Evolutionary conservation across 75 land plant species (phyloP).

Genomic region (Cryptomeria japonica): DNA sequence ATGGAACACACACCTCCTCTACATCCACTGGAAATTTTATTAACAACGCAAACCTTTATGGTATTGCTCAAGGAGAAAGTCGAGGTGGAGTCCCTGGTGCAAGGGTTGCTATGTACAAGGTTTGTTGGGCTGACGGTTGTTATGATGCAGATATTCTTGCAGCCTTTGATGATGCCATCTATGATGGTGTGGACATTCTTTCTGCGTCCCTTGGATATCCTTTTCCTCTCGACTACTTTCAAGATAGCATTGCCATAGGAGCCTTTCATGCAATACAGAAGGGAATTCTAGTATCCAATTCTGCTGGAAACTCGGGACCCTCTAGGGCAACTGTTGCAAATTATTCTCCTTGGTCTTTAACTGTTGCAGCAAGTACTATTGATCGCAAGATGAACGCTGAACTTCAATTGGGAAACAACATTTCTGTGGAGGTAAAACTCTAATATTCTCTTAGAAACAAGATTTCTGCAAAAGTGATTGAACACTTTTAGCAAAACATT

Average conservation of each 20-base stretch:
- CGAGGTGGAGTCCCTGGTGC: conserved; percentile 79
- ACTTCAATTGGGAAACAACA: conserved; percentile 15
- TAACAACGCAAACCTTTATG: conserved; percentile 49
- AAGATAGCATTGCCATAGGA: conserved; percentile 42
- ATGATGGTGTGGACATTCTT: conserved; percentile 69
- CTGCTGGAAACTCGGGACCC: conserved; percentile 54
- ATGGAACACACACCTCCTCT: conserved; percentile 40
- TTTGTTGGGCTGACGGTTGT: conserved; percentile 78
- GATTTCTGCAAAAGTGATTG: neutral
- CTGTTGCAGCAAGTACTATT: conserved; percentile 44
- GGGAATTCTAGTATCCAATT: conserved; percentile 30
- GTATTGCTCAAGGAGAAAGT: conserved; percentile 52
- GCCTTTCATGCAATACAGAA: conserved; percentile 34
- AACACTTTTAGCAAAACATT: too few relatives aligned
- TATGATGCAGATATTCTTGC: conserved; percentile 75
- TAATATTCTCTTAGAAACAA: neutral
- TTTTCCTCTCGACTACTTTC: conserved; percentile 39
- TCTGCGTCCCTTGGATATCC: conserved; percentile 58
- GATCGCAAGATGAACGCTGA: conserved; percentile 21
- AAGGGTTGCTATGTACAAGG: conserved; percentile 83
- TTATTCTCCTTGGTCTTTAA: conserved; percentile 56
- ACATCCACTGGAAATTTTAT: conserved; percentile 28
- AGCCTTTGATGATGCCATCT: conserved; percentile 60
- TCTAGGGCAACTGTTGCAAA: conserved; percentile 15
- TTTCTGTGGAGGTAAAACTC: neutral